phyloP scores from a whole-genome alignment of 176 grass and related monocot species.

The Chloris gayana region DNA sequence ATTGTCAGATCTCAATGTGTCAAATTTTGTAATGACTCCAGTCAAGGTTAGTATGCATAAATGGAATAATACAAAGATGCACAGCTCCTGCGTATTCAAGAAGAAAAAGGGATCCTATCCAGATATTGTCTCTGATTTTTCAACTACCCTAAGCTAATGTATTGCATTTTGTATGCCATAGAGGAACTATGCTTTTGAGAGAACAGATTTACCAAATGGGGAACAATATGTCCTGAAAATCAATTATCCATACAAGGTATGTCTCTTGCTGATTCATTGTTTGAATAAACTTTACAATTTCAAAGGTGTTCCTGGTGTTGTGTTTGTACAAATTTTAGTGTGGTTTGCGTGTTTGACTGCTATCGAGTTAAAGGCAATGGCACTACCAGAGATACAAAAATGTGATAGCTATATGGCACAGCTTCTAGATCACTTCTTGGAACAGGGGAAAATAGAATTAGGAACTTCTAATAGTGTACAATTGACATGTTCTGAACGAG shows the following conservation, averaged over 20 bases:
- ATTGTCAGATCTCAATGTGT: conserved; percentile 83
- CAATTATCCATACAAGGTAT: conserved; percentile 87
- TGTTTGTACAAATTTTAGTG: too few relatives aligned
- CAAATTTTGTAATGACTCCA: conserved; percentile 85
- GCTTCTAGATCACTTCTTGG: background rate
- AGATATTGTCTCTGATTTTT: background rate
- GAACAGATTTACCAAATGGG: conserved; percentile 72
- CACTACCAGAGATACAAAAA: background rate
- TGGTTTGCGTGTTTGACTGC: conserved; percentile 7
- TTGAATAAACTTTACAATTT: background rate
- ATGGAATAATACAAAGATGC: background rate
- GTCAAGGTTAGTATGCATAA: conserved; percentile 71
- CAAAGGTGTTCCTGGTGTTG: background rate
- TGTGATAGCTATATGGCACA: conserved; percentile 1
- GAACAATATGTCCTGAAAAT: conserved; percentile 98
- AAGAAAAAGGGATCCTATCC: background rate
- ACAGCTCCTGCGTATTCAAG: too few relatives aligned
- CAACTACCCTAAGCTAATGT: background rate
- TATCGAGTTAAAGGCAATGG: background rate
- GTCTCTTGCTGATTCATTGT: background rate
- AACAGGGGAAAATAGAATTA: background rate
- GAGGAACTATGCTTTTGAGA: conserved; percentile 98
- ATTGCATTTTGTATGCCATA: conserved; percentile 46
- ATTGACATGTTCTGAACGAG: background rate
- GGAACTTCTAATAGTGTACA: background rate